Base-by-base conservation (phyloP, 1,139 yeast genomes). In the Candida pseudocylindracea region DNA sequence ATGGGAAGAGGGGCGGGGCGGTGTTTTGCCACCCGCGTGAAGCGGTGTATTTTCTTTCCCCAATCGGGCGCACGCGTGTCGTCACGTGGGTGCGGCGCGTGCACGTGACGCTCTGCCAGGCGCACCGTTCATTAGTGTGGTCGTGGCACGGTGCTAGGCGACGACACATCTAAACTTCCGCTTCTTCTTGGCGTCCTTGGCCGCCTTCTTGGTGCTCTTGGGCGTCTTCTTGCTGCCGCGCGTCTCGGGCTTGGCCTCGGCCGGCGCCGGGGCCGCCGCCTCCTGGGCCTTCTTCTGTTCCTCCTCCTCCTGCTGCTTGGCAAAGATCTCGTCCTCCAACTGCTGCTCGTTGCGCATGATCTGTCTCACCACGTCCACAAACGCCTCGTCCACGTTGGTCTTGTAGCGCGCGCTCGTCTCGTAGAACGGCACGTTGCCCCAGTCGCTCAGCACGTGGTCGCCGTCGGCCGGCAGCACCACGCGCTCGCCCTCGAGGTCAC, bases 371-470 rank as follows among this genome's bases (percentile, higher is more conserved):
- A 88, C 74, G 42, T 79, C 91, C 40, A 79, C 61, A 47, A 88
- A 88, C 2, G 93, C 93, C 44, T 76, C 88, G 44, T 78, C 92
- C 32, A 85, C 92, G 47, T 88, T 85, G 36, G 83, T 72, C 49
- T 80, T 78, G 42, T 78, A 69, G 65, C 83, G 76, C 29, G 98
- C 96, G 41, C 92, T 75, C 6, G 95, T 80, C 55, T 88, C 96
- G 51, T 80, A 80, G 50, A 85, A 88, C 12, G 94, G 85, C 7
- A 76, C 88, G 46, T 73, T 65, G 10, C 91, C 91, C 83, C 94
- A 79, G 34, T 67, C 67, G 42, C 75, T 74, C 33, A 93, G 85
- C 20, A 83, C 73, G 38, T 65, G 66, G 36, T 76, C 72, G 32
- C 93, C 94, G 43, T 81, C 93, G 39, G 72, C 83, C 34, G 72